Evolutionary conservation across 1,139 yeast genomes (phyloP).

Genomic region (Yamadazyma buinensis): DNA sequence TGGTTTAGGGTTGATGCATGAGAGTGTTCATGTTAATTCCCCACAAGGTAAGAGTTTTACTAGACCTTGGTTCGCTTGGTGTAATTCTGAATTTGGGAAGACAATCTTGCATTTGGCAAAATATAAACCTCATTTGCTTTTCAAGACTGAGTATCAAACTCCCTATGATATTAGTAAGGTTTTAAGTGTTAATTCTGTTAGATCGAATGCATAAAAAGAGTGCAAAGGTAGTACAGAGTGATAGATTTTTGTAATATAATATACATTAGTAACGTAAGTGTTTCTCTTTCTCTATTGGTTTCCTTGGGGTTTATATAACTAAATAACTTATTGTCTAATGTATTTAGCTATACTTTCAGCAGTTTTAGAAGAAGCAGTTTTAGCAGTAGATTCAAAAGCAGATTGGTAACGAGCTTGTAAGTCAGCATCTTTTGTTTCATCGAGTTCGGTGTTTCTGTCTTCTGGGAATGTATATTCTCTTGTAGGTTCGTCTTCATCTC

Average conservation of each 20-base stretch:
- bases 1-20: conserved; percentile 81
- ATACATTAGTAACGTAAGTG: no score
- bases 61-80: conserved; percentile 93
- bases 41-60: conserved; percentile 49
- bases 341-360: conserved; percentile 71
- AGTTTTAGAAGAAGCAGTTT: conserved; percentile 57
- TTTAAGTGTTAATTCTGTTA: neutral
- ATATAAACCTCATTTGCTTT: conserved; percentile 70
- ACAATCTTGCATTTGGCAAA: conserved; percentile 72
- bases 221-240: no score
- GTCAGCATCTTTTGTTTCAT: conserved; percentile 39
- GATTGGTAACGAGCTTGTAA: conserved; percentile 68
- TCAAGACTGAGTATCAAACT: conserved; percentile 37
- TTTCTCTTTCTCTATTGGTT: no score
- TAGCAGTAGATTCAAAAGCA: conserved; percentile 65
- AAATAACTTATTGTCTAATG: conserved; percentile 41
- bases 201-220: no score
- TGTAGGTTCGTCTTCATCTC: conserved; percentile 63
- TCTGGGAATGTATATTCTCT: conserved; percentile 78
- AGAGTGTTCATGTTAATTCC: conserved; percentile 66
- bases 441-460: conserved; percentile 62
- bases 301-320: no score
- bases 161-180: conserved; percentile 23
- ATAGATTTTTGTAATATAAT: no score
- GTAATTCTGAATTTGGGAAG: conserved; percentile 87